phyloP scores from a whole-genome alignment of 768 basidiomycete species.

The Mrakia blollopis region DNA sequence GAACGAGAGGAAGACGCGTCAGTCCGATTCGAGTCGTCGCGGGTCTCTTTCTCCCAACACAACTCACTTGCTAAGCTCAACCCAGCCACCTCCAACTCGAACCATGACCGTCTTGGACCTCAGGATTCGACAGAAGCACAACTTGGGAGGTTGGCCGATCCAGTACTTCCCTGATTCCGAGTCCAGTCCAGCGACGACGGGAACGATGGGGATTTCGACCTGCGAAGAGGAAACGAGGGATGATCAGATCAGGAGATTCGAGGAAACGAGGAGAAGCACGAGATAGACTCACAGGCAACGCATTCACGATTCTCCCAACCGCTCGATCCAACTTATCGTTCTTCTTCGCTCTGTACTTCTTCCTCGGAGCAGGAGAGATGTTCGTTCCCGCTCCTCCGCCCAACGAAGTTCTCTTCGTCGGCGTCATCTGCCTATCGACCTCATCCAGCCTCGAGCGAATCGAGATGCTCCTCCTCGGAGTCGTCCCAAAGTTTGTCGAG shows the following conservation, averaged over 20 bases:
- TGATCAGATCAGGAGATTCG: background rate
- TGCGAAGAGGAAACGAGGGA: background rate
- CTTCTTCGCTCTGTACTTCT: constrained; percentile 18
- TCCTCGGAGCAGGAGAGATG: constrained; percentile 4
- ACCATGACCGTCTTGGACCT: constrained; percentile 32
- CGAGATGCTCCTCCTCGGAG: background rate
- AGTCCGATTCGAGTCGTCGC: background rate
- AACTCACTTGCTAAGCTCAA: constrained; percentile 31
- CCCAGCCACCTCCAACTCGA: constrained; percentile 32
- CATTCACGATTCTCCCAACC: constrained; percentile 28
- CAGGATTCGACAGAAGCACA: constrained; percentile 32
- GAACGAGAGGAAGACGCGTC: background rate
- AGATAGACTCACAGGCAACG: constrained; percentile 18
- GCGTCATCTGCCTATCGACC: background rate
- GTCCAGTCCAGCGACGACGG: constrained; percentile 9
- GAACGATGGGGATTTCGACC: constrained; percentile 29
- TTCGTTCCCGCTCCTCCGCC: background rate
- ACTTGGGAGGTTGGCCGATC: constrained; percentile 31
- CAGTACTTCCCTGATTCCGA: constrained; percentile 31
- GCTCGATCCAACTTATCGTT: constrained; percentile 29
- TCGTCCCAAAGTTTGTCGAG: background rate
- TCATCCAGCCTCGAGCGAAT: background rate
- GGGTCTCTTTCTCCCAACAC: background rate
- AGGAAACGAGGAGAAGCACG: background rate
- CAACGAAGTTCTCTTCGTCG: constrained; percentile 1